These are phyloP conservation scores for Skeletonema grethae DNA, from an alignment of 108 stramenopile genomes.

Conservation along the genomic window DNA sequence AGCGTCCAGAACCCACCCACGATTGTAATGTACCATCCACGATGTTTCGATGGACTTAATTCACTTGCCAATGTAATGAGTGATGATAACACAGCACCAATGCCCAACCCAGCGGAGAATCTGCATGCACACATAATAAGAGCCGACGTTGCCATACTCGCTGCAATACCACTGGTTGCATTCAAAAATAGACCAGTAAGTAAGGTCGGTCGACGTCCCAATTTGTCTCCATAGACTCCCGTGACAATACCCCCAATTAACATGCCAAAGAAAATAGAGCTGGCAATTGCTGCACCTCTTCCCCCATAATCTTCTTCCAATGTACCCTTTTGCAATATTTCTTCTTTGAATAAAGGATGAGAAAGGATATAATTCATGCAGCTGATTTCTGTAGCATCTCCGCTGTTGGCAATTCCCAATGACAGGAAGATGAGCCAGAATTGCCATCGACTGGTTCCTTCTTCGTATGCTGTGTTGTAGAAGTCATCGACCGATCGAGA, in stretches of 20 bases:
- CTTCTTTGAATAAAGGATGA: constrained; percentile 15
- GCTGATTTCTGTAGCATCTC: constrained; percentile 12
- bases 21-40: constrained; percentile 14
- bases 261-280: constrained; percentile 16
- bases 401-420: constrained; percentile 13
- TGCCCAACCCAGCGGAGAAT: constrained; percentile 11
- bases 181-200: constrained; percentile 13
- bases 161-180: constrained; percentile 6
- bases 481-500: constrained; percentile 16
- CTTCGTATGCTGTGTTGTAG: constrained; percentile 9
- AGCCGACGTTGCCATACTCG: background rate
- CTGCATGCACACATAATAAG: constrained; percentile 3
- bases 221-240: constrained; percentile 11
- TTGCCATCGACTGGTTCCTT: constrained; percentile 10
- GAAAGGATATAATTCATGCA: constrained; percentile 20
- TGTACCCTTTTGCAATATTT: background rate
- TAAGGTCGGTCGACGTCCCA: constrained; percentile 12
- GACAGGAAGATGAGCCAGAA: constrained; percentile 11
- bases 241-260: constrained; percentile 15
- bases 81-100: constrained; percentile 10
- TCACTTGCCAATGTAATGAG: constrained; percentile 16
- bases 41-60: constrained; percentile 14
- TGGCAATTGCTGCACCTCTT: constrained; percentile 18
- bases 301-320: constrained; percentile 6
- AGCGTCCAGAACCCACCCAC: constrained; percentile 19